A percentile compares a stretch with the other conserved stretches of the same genome.
phyloP scores from a whole-genome alignment of 2,329 filamentous ascomycete genomes.

The Fusarium hostae region DNA sequence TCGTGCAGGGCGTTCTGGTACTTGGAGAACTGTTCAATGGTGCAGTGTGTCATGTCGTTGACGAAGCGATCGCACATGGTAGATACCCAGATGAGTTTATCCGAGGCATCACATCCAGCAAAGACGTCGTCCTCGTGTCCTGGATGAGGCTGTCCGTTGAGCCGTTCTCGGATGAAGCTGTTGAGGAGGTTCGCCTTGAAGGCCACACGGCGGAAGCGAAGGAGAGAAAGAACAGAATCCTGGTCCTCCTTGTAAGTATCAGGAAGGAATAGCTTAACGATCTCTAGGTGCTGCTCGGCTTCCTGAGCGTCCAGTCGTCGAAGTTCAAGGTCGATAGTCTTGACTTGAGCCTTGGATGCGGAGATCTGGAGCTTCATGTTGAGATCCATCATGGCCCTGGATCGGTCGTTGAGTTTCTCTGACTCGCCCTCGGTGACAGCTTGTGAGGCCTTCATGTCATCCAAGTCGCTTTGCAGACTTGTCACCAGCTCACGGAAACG shows the following conservation, averaged over 20 bases:
- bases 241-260: slow-evolving; percentile 83
- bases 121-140: slow-evolving; percentile 83
- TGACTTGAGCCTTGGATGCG: slow-evolving; percentile 90
- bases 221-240: slow-evolving; percentile 87
- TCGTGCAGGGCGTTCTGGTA: slow-evolving; percentile 87
- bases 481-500: slow-evolving; percentile 91
- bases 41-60: slow-evolving; percentile 81
- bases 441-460: slow-evolving; percentile 91
- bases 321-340: slow-evolving; percentile 92
- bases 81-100: slow-evolving; percentile 86
- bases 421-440: slow-evolving; percentile 93
- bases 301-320: slow-evolving; percentile 89
- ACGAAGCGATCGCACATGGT: slow-evolving; percentile 87
- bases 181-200: slow-evolving; percentile 89
- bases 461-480: slow-evolving; percentile 84
- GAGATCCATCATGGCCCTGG: slow-evolving; percentile 94
- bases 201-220: slow-evolving; percentile 86
- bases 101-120: slow-evolving; percentile 81
- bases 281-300: slow-evolving; percentile 85
- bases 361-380: slow-evolving; percentile 94
- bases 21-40: slow-evolving; percentile 78
- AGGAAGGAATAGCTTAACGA: slow-evolving; percentile 89
- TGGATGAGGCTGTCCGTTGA: slow-evolving; percentile 73
- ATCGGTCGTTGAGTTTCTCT: slow-evolving; percentile 87
- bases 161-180: slow-evolving; percentile 80